phyloP scores from a whole-genome alignment of 2,329 filamentous ascomycete species.

The Ceratocystis ficicola region DNA sequence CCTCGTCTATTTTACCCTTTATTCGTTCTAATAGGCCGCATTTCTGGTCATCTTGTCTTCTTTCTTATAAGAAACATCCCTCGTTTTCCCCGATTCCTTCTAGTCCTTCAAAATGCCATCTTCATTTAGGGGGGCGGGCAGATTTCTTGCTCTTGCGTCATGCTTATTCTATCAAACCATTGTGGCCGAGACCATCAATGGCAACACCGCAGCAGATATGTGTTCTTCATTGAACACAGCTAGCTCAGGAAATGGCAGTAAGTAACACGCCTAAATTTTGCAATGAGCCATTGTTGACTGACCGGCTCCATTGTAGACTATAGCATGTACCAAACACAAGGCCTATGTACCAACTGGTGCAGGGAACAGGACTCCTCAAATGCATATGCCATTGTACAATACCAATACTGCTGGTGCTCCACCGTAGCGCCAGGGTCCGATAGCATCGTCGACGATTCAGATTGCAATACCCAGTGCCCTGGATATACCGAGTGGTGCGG shows the following conservation, averaged over 20 bases:
- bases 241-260: conserved; percentile 37
- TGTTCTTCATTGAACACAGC: conserved; percentile 27
- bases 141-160: conserved; percentile 6
- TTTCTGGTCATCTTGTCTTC: neutral
- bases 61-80: neutral
- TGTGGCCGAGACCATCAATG: conserved; percentile 14
- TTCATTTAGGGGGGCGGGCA: neutral
- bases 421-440: conserved; percentile 47
- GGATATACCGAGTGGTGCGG: conserved; percentile 64
- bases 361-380: conserved; percentile 32
- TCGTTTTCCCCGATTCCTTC: neutral
- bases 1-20: neutral
- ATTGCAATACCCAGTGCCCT: conserved; percentile 51
- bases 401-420: conserved; percentile 60
- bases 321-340: conserved; percentile 55
- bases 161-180: neutral
- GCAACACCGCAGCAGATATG: conserved; percentile 23
- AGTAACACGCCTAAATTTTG: conserved; percentile 25
- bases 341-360: conserved; percentile 53
- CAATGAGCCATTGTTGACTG: neutral
- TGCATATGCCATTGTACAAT: conserved; percentile 58
- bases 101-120: conserved; percentile 9
- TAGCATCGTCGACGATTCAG: conserved; percentile 31
- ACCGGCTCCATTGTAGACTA: conserved; percentile 32
- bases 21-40: neutral